Conservation (phyloP, 371 early-diverging fungal genomes). For the Apophysomyces sp. region DNA sequence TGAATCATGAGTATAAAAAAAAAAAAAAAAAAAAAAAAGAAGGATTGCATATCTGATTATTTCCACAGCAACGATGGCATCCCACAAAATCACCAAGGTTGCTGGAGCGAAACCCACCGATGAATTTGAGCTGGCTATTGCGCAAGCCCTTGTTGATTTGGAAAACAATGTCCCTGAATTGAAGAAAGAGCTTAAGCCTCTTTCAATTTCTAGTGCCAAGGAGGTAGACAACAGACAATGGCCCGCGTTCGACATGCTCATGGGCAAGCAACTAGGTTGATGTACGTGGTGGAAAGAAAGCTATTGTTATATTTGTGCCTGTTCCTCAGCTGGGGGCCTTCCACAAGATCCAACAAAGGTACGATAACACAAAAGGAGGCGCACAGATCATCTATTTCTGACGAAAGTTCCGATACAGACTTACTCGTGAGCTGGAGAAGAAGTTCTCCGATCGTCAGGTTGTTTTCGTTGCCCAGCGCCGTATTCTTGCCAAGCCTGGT, state of each 20-base stretch:
- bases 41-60: neutral
- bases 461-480: conserved; percentile 92
- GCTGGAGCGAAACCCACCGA: conserved; percentile 68
- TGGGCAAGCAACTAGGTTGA: conserved; percentile 61
- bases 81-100: conserved; percentile 77
- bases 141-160: conserved; percentile 92
- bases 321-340: conserved; percentile 89
- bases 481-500: conserved; percentile 90
- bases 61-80: conserved; percentile 33
- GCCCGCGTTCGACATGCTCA: neutral
- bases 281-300: conserved; percentile 90
- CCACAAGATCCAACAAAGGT: conserved; percentile 93
- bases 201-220: conserved; percentile 90
- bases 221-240: conserved; percentile 62
- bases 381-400: no score
- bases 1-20: no score
- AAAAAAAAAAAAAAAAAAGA: neutral
- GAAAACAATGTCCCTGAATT: conserved; percentile 90
- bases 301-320: conserved; percentile 93
- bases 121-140: conserved; percentile 90
- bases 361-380: conserved; percentile 5
- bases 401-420: conserved; percentile 22
- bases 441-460: conserved; percentile 98
- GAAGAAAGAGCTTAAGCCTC: conserved; percentile 88
- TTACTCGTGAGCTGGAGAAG: conserved; percentile 98